Evolutionary conservation across 1,284 basidiomycete genomes (phyloP), one percentile per base, ranked within the genome.

Genomic region (Rhodotorula sp.): DNA sequence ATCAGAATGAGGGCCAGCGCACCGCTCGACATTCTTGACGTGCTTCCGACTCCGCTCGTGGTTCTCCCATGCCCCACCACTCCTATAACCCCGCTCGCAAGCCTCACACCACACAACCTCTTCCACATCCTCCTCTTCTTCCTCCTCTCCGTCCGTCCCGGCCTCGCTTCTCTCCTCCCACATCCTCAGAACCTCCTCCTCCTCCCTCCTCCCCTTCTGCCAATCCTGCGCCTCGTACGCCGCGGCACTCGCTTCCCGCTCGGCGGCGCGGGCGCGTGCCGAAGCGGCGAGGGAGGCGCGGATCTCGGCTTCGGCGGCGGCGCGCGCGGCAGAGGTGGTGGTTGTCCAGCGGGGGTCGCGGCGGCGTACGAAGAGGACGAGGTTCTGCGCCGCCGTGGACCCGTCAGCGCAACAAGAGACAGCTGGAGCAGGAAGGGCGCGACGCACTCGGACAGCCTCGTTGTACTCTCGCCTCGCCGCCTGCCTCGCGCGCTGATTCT

Each of bases 11-110:
- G 20, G 30, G 39, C 20, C 5, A 59, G 76, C 82, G 70, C 67
- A 84, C 83, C 82, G 83, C 78, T 91, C 91, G 24, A 95, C 87
- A 70, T 92, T 90, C 80, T 90, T 92, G 79, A 92, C 81, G 80
- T 99, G 96, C 80, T 95, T 98, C 81, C 91, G 91, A 81, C 94
- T 97, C 75, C 93, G 84, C 80, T 99, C 96, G 76, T 99, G 96
- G 79, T 94, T 98, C 76, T 88, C 85, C 92, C 94, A 99, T 24
- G 93, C 91, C 0, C 92, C 91, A 78, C 97, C 93, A 75, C 90
- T 94, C 77, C 89, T 85, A 81, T 98, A 99, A 1, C 85, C 85
- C 82, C 97, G 98, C 64, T 87, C 85, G 78, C 96, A 99, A 5
- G 90, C 95, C n/a, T 98, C 89, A 77, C 96, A 99, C 79, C 97